Evolutionary conservation across 2,329 filamentous ascomycete species (phyloP).

Genomic region (Trichothecium roseum): DNA sequence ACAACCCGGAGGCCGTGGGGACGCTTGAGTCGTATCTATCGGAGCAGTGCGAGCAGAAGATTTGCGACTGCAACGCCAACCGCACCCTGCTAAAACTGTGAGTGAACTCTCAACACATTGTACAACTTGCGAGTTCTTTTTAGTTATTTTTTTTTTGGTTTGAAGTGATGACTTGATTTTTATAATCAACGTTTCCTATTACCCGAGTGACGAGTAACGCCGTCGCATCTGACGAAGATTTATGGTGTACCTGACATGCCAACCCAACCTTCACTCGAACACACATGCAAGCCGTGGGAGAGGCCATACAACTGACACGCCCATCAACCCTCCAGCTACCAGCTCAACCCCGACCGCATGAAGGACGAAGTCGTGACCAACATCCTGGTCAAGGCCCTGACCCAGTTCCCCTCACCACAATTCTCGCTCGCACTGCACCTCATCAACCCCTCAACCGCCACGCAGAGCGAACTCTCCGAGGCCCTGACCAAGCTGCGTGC

Average conservation of each 20-base stretch:
- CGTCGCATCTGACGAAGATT: conserved; percentile 13
- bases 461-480: conserved; percentile 68
- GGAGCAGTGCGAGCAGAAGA: conserved; percentile 90
- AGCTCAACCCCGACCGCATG: conserved; percentile 97
- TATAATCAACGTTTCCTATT: conserved; percentile 90
- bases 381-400: conserved; percentile 95
- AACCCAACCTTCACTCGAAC: conserved; percentile 1
- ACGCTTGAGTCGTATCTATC: conserved; percentile 90
- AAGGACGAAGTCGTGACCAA: conserved; percentile 98
- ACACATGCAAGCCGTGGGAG: neutral
- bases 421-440: conserved; percentile 92
- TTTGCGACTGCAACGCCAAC: conserved; percentile 94
- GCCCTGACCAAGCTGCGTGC: conserved; percentile 78
- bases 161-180: conserved; percentile 56
- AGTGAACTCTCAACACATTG: conserved; percentile 31
- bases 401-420: conserved; percentile 91
- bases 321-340: conserved; percentile 72
- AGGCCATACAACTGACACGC: no score
- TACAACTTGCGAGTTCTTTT: conserved; percentile 1
- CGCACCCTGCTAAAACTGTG: conserved; percentile 93
- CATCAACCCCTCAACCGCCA: conserved; percentile 66
- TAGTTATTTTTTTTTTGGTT: conserved; percentile 6
- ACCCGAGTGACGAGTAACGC: conserved; percentile 58
- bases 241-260: conserved; percentile 64
- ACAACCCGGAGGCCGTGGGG: conserved; percentile 93